Conservation (phyloP, 2,329 filamentous ascomycete species). For the Colletotrichum theobromicola region DNA sequence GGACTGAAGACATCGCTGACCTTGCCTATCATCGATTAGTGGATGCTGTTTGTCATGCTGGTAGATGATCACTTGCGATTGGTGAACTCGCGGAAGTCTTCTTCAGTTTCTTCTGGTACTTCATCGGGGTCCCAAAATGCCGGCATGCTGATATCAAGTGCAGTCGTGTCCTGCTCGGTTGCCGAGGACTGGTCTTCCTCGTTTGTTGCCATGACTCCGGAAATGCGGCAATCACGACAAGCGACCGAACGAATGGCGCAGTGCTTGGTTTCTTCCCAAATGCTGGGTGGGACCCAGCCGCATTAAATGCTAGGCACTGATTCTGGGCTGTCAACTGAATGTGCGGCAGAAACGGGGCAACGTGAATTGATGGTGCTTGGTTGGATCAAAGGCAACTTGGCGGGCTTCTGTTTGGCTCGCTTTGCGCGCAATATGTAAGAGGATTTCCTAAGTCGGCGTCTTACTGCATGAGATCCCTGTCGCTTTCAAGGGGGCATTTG, state of each 20-base stretch:
- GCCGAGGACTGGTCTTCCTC: fast-evolving
- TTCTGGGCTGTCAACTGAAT: not conserved
- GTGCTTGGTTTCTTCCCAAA: not conserved
- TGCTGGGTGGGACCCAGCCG: not conserved
- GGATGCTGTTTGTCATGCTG: not conserved
- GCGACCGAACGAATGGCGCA: not conserved
- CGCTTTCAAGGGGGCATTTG: not conserved
- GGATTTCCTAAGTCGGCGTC: not conserved
- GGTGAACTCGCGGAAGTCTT: fast-evolving
- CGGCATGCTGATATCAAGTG: fast-evolving
- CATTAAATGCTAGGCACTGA: not conserved
- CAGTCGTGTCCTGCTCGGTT: not conserved
- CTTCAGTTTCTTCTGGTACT: not conserved
- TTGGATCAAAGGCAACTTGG: not conserved
- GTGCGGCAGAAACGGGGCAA: not conserved
- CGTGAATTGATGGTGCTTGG: not conserved
- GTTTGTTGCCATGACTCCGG: not conserved
- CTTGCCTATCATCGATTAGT: not conserved
- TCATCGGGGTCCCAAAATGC: not conserved
- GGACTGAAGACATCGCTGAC: not conserved
- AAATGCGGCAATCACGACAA: not conserved
- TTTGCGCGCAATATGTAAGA: not conserved
- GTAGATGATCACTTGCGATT: not conserved
- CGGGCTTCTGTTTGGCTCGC: not conserved
- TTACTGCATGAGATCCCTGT: not conserved